Percentiles rank a stretch among this genome's conserved stretches.
Conservation (phyloP, 305 asterid species). For the Fraxinus albicans region DNA sequence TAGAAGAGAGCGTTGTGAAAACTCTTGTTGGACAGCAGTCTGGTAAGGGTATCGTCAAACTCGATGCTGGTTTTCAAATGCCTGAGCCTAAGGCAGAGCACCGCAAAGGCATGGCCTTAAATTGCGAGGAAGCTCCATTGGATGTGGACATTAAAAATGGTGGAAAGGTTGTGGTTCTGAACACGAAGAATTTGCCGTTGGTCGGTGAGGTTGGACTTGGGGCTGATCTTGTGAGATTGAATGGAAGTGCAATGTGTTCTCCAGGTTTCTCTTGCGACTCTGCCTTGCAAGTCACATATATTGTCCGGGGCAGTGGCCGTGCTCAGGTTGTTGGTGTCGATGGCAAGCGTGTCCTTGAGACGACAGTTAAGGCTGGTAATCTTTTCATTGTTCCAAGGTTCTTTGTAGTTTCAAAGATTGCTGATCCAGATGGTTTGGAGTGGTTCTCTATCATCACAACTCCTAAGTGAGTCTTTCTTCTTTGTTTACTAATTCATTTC, state of each 20-base stretch:
- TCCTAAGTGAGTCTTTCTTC: conserved; percentile 35
- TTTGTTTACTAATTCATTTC: too few relatives aligned
- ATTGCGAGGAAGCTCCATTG: conserved; percentile 67
- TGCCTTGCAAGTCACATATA: conserved; percentile 75
- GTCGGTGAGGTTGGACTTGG: conserved; percentile 81
- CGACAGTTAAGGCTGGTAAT: conserved; percentile 59
- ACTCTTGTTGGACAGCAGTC: conserved; percentile 59
- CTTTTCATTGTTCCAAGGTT: conserved; percentile 79
- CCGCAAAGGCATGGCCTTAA: conserved; percentile 59
- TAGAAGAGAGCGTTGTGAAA: conserved; percentile 56
- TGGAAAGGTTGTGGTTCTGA: conserved; percentile 70
- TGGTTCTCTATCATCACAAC: conserved; percentile 60
- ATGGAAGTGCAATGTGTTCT: conserved; percentile 68
- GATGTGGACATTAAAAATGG: conserved; percentile 73
- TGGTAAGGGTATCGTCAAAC: conserved; percentile 55
- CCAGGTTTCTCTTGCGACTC: conserved; percentile 80
- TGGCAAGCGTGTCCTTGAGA: conserved; percentile 71
- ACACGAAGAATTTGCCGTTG: conserved; percentile 73
- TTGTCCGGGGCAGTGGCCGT: conserved; percentile 72
- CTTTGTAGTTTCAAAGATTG: conserved; percentile 69
- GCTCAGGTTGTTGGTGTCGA: conserved; percentile 76
- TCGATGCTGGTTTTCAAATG: conserved; percentile 52
- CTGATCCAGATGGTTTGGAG: conserved; percentile 51
- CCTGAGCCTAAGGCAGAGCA: conserved; percentile 64
- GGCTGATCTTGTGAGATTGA: conserved; percentile 62